phyloP scores from a whole-genome alignment of 257 asterid species.

The Solanum pennellii region DNA sequence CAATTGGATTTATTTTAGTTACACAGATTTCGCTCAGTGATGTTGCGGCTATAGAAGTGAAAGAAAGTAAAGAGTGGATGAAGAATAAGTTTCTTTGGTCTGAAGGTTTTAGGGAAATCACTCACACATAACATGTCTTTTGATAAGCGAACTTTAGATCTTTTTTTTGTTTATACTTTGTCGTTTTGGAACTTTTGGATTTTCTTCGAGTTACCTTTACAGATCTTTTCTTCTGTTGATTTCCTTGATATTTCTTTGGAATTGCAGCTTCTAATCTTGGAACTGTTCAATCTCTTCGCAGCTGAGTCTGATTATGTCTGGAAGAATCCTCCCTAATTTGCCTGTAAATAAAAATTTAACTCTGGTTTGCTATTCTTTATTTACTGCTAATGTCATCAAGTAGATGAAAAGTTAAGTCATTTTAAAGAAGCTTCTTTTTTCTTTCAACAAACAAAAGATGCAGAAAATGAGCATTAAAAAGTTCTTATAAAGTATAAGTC shows the following conservation, averaged over 20 bases:
- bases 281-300: neutral
- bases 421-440: neutral
- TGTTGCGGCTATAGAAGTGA: neutral
- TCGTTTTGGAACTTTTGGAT: neutral
- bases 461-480: neutral
- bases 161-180: neutral
- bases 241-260: neutral
- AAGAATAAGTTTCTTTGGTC: neutral
- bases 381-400: neutral
- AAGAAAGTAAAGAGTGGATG: neutral
- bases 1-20: neutral
- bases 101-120: neutral
- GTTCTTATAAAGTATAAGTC: neutral
- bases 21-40: neutral
- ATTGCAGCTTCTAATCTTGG: neutral
- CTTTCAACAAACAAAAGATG: neutral
- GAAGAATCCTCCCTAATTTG: neutral
- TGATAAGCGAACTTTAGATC: neutral
- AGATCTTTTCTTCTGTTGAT: neutral
- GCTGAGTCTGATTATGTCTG: neutral
- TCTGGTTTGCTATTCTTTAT: neutral
- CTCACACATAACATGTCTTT: neutral
- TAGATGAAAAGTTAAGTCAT: neutral
- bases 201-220: neutral
- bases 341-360: neutral